Evolutionary conservation across 1,284 basidiomycete species (phyloP).

Genomic region (Cryptococcus sp.): DNA sequence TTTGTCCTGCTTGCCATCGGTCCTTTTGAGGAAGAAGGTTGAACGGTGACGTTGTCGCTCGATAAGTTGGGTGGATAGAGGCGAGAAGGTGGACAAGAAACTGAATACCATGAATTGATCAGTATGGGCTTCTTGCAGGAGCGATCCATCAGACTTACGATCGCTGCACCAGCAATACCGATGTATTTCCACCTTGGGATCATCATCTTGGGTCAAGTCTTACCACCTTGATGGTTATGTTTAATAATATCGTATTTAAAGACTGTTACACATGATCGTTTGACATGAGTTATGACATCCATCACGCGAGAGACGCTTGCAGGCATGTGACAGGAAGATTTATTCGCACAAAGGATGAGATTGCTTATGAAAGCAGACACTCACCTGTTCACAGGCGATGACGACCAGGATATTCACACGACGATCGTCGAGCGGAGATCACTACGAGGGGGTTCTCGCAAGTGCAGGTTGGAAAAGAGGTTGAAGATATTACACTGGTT

Average conservation of each 20-base stretch:
- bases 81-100: slow-evolving; percentile 44
- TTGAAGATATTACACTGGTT: no score
- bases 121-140: not conserved
- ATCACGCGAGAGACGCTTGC: no score
- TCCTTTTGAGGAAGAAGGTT: slow-evolving; percentile 16
- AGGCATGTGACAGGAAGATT: no score
- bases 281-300: not conserved
- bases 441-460: no score
- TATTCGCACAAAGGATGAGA: no score
- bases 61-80: slow-evolving; percentile 48
- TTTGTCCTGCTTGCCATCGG: slow-evolving; percentile 11
- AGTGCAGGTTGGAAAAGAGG: no score
- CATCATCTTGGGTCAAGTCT: slow-evolving; percentile 31
- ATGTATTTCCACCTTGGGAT: slow-evolving; percentile 48
- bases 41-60: slow-evolving; percentile 39
- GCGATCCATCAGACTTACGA: slow-evolving; percentile 26
- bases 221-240: not conserved
- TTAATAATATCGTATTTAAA: not conserved
- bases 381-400: no score
- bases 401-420: no score
- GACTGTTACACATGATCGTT: not conserved
- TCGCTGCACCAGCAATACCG: slow-evolving; percentile 36
- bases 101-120: slow-evolving; percentile 16
- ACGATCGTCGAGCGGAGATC: no score
- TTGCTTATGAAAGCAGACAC: no score